phyloP scores from a whole-genome alignment of 2,329 filamentous ascomycete species.

The Clathrospora elynae region DNA sequence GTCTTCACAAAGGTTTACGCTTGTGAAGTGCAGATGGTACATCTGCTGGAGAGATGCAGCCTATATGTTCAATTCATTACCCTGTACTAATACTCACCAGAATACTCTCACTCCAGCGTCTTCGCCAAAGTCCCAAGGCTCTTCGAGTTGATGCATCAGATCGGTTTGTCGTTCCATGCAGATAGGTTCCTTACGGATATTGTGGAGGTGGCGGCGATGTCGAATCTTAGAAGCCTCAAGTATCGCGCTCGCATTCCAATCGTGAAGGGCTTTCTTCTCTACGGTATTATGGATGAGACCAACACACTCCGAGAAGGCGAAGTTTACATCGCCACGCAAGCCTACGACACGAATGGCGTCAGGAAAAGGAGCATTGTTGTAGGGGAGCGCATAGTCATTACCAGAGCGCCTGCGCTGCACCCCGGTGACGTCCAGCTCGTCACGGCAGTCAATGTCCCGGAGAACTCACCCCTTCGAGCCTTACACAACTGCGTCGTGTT shows the following conservation, averaged over 20 bases:
- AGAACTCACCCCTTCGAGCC: slow-evolving; percentile 62
- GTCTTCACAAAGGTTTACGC: background rate
- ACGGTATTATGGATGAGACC: slow-evolving; percentile 85
- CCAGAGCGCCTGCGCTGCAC: slow-evolving; percentile 79
- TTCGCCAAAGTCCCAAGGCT: slow-evolving; percentile 65
- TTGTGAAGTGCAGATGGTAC: background rate
- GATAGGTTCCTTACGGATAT: slow-evolving; percentile 73
- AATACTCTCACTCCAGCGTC: slow-evolving; percentile 64
- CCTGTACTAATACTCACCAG: slow-evolving; percentile 26
- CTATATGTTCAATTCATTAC: background rate
- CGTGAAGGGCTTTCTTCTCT: slow-evolving; percentile 71
- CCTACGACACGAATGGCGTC: slow-evolving; percentile 32
- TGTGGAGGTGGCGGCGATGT: slow-evolving; percentile 72
- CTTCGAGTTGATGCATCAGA: slow-evolving; percentile 62
- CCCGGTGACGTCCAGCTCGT: slow-evolving; percentile 78
- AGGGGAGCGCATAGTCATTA: slow-evolving; percentile 63
- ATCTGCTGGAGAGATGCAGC: background rate
- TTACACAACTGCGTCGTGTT: slow-evolving; percentile 80
- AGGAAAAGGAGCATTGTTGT: slow-evolving; percentile 19
- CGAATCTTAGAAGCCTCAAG: slow-evolving; percentile 74
- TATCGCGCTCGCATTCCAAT: slow-evolving; percentile 78
- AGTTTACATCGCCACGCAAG: slow-evolving; percentile 67
- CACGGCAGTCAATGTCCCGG: slow-evolving; percentile 63
- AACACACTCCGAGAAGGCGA: slow-evolving; percentile 68
- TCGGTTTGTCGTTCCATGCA: slow-evolving; percentile 67